These are phyloP conservation scores for Coemansia sp. DNA, from an alignment of 192 early-diverging fungal genomes.

Conservation along the genomic window DNA sequence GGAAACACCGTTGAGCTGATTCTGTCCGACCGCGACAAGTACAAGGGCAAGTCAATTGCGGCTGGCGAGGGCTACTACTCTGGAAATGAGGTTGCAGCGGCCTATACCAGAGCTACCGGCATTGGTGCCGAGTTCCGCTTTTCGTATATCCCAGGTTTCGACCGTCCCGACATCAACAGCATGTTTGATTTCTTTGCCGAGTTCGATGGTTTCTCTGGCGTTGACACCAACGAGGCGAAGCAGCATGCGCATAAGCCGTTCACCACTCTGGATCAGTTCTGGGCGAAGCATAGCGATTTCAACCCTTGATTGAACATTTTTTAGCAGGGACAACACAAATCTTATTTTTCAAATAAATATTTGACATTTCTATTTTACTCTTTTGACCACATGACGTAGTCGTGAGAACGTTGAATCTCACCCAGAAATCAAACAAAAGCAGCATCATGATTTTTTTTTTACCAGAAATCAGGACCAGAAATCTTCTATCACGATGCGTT, in stretches of 20 bases:
- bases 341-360: too few relatives aligned
- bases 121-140: not conserved
- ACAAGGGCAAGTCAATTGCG: not conserved
- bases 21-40: not conserved
- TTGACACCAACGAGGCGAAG: not conserved
- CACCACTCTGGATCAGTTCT: conserved; percentile 7
- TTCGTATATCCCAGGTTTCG: not conserved
- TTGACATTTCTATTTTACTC: too few relatives aligned
- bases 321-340: too few relatives aligned
- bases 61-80: not conserved
- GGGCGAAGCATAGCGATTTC: not conserved
- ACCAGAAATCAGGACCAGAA: too few relatives aligned
- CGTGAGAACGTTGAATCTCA: too few relatives aligned
- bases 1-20: conserved; percentile 3
- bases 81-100: not conserved
- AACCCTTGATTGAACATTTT: too few relatives aligned
- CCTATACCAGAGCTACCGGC: conserved; percentile 1
- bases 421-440: too few relatives aligned
- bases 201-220: not conserved
- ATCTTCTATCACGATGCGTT: too few relatives aligned
- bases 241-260: conserved; percentile 1
- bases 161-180: conserved; percentile 9
- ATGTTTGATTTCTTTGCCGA: conserved; percentile 12
- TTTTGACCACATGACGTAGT: too few relatives aligned
- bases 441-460: too few relatives aligned